These are phyloP conservation scores for Eucalyptus tenuipes DNA, from an alignment of 345 rosid genomes.

Conservation along the genomic window DNA sequence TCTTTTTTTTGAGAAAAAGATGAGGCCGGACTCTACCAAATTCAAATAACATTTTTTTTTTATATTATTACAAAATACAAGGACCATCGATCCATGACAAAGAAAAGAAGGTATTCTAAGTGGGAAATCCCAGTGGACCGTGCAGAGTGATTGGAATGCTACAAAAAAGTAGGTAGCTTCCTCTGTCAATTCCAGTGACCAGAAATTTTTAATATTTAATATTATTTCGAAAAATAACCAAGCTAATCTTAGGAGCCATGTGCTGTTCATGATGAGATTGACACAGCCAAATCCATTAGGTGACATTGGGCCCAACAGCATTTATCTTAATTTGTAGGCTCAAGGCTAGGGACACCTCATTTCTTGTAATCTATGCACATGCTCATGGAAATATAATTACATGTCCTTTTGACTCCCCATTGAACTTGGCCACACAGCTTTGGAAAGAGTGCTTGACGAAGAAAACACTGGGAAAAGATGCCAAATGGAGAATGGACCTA, in stretches of 20 bases:
- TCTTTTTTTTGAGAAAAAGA: neutral
- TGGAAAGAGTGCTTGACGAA: neutral
- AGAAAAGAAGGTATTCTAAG: neutral
- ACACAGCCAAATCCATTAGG: neutral
- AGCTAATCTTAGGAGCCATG: slow-evolving; percentile 10
- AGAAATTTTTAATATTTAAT: neutral
- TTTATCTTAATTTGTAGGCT: neutral
- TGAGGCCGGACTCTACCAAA: neutral
- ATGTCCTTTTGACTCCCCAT: neutral
- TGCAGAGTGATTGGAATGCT: neutral
- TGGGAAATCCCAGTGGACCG: neutral
- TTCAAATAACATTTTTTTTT: neutral
- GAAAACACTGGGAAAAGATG: neutral
- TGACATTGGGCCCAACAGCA: slow-evolving; percentile 14
- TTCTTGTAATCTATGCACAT: slow-evolving; percentile 14
- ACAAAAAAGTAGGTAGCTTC: slow-evolving; percentile 13
- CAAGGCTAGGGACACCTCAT: slow-evolving; percentile 10
- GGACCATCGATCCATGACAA: neutral
- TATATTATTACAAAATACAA: neutral
- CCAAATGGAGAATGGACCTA: neutral
- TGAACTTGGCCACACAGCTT: neutral
- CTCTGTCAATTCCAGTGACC: slow-evolving; percentile 8
- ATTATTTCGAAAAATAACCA: neutral
- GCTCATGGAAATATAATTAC: neutral
- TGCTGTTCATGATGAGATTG: slow-evolving; percentile 7